These are phyloP conservation scores for Toxicodendron radicans DNA, from an alignment of 345 rosid species.

Conservation along the genomic window DNA sequence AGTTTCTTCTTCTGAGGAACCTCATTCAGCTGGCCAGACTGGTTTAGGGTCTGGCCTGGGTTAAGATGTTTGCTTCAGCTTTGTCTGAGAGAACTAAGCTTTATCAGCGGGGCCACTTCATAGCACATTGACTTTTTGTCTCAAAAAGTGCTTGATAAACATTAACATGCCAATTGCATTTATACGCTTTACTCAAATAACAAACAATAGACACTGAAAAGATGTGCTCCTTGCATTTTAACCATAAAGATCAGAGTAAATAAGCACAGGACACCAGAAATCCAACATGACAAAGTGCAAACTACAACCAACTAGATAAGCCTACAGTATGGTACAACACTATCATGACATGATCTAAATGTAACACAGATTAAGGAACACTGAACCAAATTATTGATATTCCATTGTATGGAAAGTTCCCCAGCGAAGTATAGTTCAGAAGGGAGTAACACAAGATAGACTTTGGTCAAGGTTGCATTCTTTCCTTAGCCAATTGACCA, in stretches of 20 bases:
- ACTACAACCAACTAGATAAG: neutral
- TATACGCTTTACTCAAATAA: too few relatives aligned
- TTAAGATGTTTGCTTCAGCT: too few relatives aligned
- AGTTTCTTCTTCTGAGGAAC: too few relatives aligned
- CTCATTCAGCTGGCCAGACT: too few relatives aligned
- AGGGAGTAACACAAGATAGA: constrained; percentile 10
- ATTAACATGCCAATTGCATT: too few relatives aligned
- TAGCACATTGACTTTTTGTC: too few relatives aligned
- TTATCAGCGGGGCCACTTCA: too few relatives aligned
- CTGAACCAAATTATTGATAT: constrained; percentile 29
- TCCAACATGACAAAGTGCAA: constrained; percentile 1
- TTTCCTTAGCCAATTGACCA: neutral
- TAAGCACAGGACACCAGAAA: constrained; percentile 15
- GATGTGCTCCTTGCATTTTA: too few relatives aligned
- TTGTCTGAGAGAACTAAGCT: too few relatives aligned
- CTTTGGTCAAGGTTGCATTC: neutral
- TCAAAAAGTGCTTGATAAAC: too few relatives aligned
- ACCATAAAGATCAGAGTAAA: neutral
- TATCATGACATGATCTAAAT: constrained; percentile 21
- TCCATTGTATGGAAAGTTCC: constrained; percentile 30
- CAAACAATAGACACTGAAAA: too few relatives aligned
- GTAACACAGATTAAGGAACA: constrained; percentile 27
- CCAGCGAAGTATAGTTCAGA: constrained; percentile 17
- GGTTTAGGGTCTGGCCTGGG: too few relatives aligned
- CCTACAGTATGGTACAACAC: constrained; percentile 1